These are phyloP conservation scores for Apiospora marii DNA, from an alignment of 2,329 filamentous ascomycete genomes.

Conservation along the genomic window DNA sequence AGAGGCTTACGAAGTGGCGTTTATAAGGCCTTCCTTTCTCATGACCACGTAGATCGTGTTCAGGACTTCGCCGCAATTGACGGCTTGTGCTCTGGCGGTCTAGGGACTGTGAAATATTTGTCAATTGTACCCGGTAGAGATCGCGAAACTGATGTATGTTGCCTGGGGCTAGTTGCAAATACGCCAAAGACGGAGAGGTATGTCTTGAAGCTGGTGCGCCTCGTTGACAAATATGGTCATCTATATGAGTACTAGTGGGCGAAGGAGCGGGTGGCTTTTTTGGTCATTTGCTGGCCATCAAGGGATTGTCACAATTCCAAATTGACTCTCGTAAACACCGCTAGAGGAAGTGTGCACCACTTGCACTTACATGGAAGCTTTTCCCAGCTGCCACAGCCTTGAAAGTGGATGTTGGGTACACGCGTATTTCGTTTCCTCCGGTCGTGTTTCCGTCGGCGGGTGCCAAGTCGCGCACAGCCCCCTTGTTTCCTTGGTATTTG, in stretches of 20 bases:
- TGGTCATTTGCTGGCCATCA: not conserved
- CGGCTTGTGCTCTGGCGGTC: not conserved
- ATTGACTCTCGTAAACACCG: not conserved
- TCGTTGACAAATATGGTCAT: not conserved
- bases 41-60: no score
- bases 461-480: slow-evolving; percentile 15
- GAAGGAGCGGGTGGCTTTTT: not conserved
- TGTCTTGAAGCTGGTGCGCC: not conserved
- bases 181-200: not conserved
- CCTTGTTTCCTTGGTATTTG: slow-evolving; percentile 16
- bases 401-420: not conserved
- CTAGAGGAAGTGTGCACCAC: no score
- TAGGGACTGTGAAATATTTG: not conserved
- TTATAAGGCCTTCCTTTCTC: not conserved
- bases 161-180: not conserved
- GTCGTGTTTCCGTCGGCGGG: not conserved
- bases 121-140: not conserved
- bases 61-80: not conserved
- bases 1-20: not conserved
- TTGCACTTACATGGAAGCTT: not conserved
- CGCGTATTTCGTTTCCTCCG: not conserved
- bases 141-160: not conserved
- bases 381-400: slow-evolving; percentile 7
- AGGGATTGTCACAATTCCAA: slow-evolving; percentile 13
- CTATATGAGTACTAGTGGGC: not conserved